Base-by-base conservation (phyloP, 306 rosid species). In the Dalbergia oliveri region DNA sequence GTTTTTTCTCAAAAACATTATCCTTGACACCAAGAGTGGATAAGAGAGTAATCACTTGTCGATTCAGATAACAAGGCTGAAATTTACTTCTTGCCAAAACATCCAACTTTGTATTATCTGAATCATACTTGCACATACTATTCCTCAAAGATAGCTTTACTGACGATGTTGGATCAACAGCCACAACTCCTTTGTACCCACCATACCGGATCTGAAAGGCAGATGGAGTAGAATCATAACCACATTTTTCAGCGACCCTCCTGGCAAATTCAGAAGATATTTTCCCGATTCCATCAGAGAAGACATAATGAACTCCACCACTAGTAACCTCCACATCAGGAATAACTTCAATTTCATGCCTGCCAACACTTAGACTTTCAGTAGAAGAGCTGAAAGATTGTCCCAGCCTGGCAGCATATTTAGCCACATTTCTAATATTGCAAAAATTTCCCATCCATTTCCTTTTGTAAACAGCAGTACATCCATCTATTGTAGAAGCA, bases 201-300 rank as follows among this genome's bases (percentile, higher is more conserved):
- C 90, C 94, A 79, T 92, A 94, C 47, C 98, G 89, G 76, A 94
- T 92, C 86, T 94, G 98, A 88, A 94, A 94, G 59, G 97, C 94
- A 41, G 96, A 94, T n/a, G 98, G 98, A 61, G 49, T 19, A 5
- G 49, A 41, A 23, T 82, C 81, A 57, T 51, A 61, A 73, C 90
- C 86, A 83, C 93, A 90, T 83, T 89, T 89, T 57, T 8, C 2
- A 47, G 94, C 94, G 57, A 94, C 98, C 80, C 62, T 74, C 82
- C 16, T 66, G 6, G 98, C 97, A 84, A 92, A 85, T 64, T 79
- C 57, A 16, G 80, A 60, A 53, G 98, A 92, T 86, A 92, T 88
- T 82, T 94, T 94, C 68, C 97, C 98, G 79, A 94, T 90, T 8
- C 97, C 98, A 73, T 92, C 97, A 34, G 97, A 94, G 87, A 94